A percentile compares a stretch with the other conserved stretches of the same genome.
phyloP scores from a whole-genome alignment of 2,329 filamentous ascomycete species.

The Talaromyces atroroseus region DNA sequence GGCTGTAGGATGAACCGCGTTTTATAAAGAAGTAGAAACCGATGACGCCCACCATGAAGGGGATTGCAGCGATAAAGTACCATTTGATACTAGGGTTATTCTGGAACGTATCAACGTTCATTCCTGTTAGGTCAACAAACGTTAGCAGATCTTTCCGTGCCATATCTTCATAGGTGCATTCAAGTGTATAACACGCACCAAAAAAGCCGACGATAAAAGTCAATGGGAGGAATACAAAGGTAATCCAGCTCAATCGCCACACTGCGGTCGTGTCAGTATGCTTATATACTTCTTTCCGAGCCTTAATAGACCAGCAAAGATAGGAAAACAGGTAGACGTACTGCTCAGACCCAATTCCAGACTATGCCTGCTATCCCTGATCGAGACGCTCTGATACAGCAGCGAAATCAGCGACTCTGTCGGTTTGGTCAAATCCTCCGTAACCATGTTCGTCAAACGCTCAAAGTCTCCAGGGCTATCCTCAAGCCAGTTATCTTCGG shows the following conservation, averaged over 20 bases:
- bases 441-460: slow-evolving; percentile 43
- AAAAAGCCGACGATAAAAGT: slow-evolving; percentile 47
- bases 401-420: slow-evolving; percentile 46
- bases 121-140: not conserved
- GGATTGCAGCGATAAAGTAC: slow-evolving; percentile 45
- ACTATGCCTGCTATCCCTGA: slow-evolving; percentile 47
- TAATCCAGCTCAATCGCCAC: slow-evolving; percentile 34
- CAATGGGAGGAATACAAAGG: slow-evolving; percentile 40
- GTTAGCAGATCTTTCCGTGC: slow-evolving; percentile 30
- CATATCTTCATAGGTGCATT: slow-evolving; percentile 19
- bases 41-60: slow-evolving; percentile 44
- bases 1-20: slow-evolving; percentile 35
- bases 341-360: slow-evolving; percentile 46
- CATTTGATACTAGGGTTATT: slow-evolving; percentile 42
- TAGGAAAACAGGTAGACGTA: slow-evolving; percentile 28
- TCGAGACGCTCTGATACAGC: slow-evolving; percentile 51
- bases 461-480: slow-evolving; percentile 38
- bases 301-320: not conserved
- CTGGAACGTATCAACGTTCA: slow-evolving; percentile 46
- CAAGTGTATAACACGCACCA: slow-evolving; percentile 11
- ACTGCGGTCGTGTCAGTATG: slow-evolving; percentile 14
- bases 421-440: slow-evolving; percentile 48
- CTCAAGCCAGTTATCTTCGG: slow-evolving; percentile 37
- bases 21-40: slow-evolving; percentile 46
- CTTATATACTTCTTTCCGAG: not conserved